Evolutionary conservation across 768 basidiomycete species (phyloP), one percentile per base, ranked within the genome.

Genomic region (Phylloporus rhodoxanthus): DNA sequence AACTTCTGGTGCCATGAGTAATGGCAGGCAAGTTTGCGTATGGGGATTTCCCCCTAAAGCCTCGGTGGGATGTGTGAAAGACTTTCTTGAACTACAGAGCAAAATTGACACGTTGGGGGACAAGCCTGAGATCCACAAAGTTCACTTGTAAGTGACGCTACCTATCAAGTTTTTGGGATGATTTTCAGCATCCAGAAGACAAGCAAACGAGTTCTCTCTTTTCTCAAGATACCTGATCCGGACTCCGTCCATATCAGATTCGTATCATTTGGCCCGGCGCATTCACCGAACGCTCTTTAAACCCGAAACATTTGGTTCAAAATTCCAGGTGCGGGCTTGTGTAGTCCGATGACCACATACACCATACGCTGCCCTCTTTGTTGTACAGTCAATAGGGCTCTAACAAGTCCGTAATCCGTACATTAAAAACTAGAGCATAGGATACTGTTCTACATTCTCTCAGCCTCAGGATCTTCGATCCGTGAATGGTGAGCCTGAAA

Each of bases 381-480:
- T 55, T 45, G 53, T 43, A 54, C 46, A 30, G 29, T 56, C 47
- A 45, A 53, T 32, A 48, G 54, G 47, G 45, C 47, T 51, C 47
- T 55, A 52, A 57, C 46, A 46, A 52, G 49, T 57, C 46, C 53
- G 52, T 52, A 40, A 39, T 21, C 43, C 40, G 50, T 47, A 38
- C 38, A 51, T 20, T 20, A 25, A 46, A 62, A 57, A 66, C 62
- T 61, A 55, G 56, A 57, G 57, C 51, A 57, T 57, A 53, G 52
- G 43, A 45, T 50, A 57, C 53, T 42, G 17, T 42, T 50, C 69
- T 71, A 87, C 85, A 89, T 87, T 55, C 85, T 75, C 58, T 85
- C 83, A 3, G 75, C 75, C 38, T 87, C 85, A 21, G 73, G 66
- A 25, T 84, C 80, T 15, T 88, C 87, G 37, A 81, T 60, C 40